Evolutionary conservation across 495 filamentous ascomycete genomes (phyloP), one percentile per base, ranked within the genome.

Genomic region (Annulohypoxylon moriforme): DNA sequence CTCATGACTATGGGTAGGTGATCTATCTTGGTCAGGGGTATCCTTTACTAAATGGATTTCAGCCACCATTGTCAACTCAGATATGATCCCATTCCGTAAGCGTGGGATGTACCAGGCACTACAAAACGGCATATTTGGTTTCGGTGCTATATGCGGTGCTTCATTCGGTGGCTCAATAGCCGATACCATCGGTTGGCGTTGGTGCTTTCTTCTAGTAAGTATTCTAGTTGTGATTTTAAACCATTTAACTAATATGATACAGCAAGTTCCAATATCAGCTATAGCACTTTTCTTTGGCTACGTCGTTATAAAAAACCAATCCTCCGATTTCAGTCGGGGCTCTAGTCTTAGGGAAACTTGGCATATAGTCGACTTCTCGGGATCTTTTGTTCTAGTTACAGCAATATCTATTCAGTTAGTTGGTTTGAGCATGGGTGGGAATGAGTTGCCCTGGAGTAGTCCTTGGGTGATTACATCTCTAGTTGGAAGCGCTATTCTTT

Each of bases 61-160:
- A 87, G 87, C 88, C 0, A 90, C 89, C 0, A 89, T 90, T 55
- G 84, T 91, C 59, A 90, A 90, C 68, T 89, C 87, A 1, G 88
- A 90, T 71, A 84, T 91, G 72, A 89, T 91, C 38, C 88, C 88
- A 0, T 88, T 90, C 70, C 79, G 84, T n/a, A 83, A 82, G 25
- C 80, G 88, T 10, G 88, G 88, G 0, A 90, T 90, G 86, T 90
- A 90, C 66, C 88, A 91, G 61, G 88, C 87, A 0, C 72, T 87
- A 22, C 88, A 90, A 68, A 91, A 91, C 50, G 87, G 81, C 11
- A 81, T 89, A 18, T 85, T 88, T 71, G 89, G 88, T 0, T 90
- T 90, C 53, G 84, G 84, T 0, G 79, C 82, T 3, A 80, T 85
- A 27, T 82, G 79, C 67, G 84, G 84, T 13, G 85, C 84, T 0